Percentiles rank a stretch among this genome's conserved stretches.
Evolutionary conservation across 192 early-diverging fungal species (phyloP).

Genomic region (Entophlyctis luteolus): DNA sequence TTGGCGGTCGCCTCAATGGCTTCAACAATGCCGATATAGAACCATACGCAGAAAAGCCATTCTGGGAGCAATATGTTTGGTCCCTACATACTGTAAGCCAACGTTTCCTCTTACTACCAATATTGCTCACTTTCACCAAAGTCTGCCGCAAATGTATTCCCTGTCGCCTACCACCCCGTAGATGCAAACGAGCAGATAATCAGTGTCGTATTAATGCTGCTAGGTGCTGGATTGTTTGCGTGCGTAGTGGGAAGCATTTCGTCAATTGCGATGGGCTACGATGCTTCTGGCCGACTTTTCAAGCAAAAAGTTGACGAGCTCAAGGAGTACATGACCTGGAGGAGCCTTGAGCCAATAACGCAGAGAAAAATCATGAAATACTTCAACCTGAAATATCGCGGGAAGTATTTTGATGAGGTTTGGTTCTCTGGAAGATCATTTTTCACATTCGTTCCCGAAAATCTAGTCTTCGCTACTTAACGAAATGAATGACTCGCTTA

Average conservation of each 20-base stretch:
- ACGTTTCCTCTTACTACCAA: not conserved
- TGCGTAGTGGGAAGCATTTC: slow-evolving; percentile 23
- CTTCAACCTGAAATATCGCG: slow-evolving; percentile 35
- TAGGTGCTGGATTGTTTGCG: slow-evolving; percentile 16
- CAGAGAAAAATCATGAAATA: slow-evolving; percentile 23
- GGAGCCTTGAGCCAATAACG: not conserved
- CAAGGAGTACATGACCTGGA: slow-evolving; percentile 31
- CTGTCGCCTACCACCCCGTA: slow-evolving; percentile 3
- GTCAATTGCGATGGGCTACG: slow-evolving; percentile 13
- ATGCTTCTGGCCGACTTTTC: slow-evolving; percentile 24
- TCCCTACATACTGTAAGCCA: not conserved
- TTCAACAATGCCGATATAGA: not conserved
- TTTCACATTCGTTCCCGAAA: slow-evolving; percentile 28
- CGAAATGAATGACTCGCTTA: slow-evolving; percentile 42
- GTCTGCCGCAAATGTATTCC: slow-evolving; percentile 7
- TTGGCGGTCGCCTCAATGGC: not conserved
- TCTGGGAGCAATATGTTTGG: slow-evolving; percentile 5
- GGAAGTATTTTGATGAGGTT: slow-evolving; percentile 50
- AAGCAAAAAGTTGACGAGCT: slow-evolving; percentile 36
- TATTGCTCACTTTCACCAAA: not conserved
- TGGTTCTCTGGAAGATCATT: slow-evolving; percentile 23
- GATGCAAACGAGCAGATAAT: not conserved
- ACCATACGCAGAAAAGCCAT: not conserved
- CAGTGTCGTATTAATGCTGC: not conserved
- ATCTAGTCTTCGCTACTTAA: slow-evolving; percentile 22